Conservation (phyloP, 139 green algal genomes). For the Tetradesmus lagerheimii region DNA sequence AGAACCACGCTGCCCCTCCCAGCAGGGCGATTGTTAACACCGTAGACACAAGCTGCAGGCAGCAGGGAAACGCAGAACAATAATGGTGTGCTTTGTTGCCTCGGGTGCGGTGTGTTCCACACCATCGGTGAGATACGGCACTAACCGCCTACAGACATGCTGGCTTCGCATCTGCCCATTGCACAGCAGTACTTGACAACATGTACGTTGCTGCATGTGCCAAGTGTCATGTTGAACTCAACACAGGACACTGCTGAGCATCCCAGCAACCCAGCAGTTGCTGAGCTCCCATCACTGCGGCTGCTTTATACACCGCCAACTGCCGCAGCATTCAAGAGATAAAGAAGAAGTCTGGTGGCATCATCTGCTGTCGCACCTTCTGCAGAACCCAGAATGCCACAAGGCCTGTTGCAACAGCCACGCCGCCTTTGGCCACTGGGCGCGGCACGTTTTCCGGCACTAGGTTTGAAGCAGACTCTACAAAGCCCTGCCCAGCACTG, state of each 20-base stretch:
- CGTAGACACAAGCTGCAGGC: slow-evolving; percentile 52
- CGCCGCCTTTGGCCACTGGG: slow-evolving; percentile 51
- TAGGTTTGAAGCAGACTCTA: slow-evolving; percentile 57
- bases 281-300: neutral
- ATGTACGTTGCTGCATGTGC: too few species aligned
- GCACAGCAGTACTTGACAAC: too few species aligned
- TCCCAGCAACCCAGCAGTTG: neutral
- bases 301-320: too few species aligned
- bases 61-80: slow-evolving; percentile 11
- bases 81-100: neutral
- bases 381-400: slow-evolving; percentile 56
- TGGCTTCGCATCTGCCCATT: too few species aligned
- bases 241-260: too few species aligned
- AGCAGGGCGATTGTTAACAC: slow-evolving; percentile 56
- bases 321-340: neutral
- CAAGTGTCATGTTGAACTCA: too few species aligned
- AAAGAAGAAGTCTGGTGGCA: neutral
- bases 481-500: slow-evolving; percentile 31
- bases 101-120: too few species aligned
- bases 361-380: slow-evolving; percentile 43
- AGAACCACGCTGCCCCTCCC: slow-evolving; percentile 52
- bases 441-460: slow-evolving; percentile 57
- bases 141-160: too few species aligned
- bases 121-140: neutral
- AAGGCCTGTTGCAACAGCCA: slow-evolving; percentile 44